Base-by-base conservation (phyloP, 1,284 basidiomycete species). In the Boletus hoseneyae region DNA sequence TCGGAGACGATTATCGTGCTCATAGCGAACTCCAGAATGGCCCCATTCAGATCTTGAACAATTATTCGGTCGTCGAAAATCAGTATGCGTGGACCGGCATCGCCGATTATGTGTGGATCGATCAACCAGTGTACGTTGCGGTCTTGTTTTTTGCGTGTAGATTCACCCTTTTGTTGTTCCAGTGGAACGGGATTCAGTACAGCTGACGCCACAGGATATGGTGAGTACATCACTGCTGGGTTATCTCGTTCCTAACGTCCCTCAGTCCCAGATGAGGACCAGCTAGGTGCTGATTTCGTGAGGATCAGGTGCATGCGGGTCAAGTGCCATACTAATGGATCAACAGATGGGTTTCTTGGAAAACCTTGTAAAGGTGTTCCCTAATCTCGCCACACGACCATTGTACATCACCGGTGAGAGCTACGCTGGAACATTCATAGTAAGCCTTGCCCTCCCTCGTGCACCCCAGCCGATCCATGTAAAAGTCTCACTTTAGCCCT, bases 71-170 rank as follows among this genome's bases (percentile, higher is more conserved):
- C 3, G 66, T 66, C 27, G 58, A 70, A 13, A 85, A 86, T 55
- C 62, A 71, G 4, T 74, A 77, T 59, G 74, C 78, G 55, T 87
- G 84, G 80, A 63, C 78, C 51, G 74, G 67, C 30, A 60, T 85
- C n/a, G 78, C 81, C 1, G 86, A 89, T 67, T 81, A 79, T 55
- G 74, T 88, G 66, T 50, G 82, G 82, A 69, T 88, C 34, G 87
- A 88, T 60, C 83, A 87, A 54, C 87, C 85, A 45, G 84, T 86
- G 80, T 82, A 65, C 21, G 76, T 68, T 21, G 6, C 1, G 2
- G 27, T 3, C 40, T 34, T 34, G 9, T 32, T 9, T 33, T 45
- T 11, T 33, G 6, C 25, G 3, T 6, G 19, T 16, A 51, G 15
- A 29, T 46, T 64, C 4, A 62, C 37, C 3, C 1, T 4, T 37